Base-by-base conservation (phyloP, 1,284 basidiomycete genomes). In the Sphaerobolus stellatus region DNA sequence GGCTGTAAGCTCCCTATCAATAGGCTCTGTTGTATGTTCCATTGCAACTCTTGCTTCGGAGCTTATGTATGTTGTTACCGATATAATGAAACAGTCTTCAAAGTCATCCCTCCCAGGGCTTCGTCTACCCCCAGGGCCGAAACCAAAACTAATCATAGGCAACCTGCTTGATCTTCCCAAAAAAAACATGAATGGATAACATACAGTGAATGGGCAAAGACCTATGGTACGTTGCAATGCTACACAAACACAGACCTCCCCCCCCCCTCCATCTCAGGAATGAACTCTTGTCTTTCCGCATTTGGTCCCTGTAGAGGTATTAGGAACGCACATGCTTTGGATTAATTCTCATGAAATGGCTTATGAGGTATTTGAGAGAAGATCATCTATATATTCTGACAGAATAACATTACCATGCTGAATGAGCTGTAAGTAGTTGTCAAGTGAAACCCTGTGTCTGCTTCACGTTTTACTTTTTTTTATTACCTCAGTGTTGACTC, bases 361-460 rank as follows among this genome's bases (percentile, higher is more conserved):
- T 5, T 30, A 29, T 5, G 59, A 58, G 18, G 45, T 62, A 9
- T 48, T 62, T 13, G 53, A 54, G 4, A 57, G 56, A 27, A 48
- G 59, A n/a, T 46, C 52, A 4, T 28, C 59, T 5, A 62, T 49
- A 7, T 62, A 60, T 46, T 58, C 59, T 24, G 56, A 57, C 31
- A 38, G 57, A 25, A 55, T 50, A 20, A 11, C 41, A 5, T 25
- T 1, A 30, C 22, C 9, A 41, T 47, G 8, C 18, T 29, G 13
- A 34, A 34, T 34, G 46, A 48, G 20, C 29, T 48, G 46, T 48
- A 34, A 48, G 46, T n/a, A n/a, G n/a, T n/a, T n/a, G n/a, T n/a
- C n/a, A n/a, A n/a, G n/a, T n/a, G n/a, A n/a, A n/a, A n/a, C 20
- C 20, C 16, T 4, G 4, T 4, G 30, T 22, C 16, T 25, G 24